Base-by-base conservation (phyloP, 2,329 filamentous ascomycete species). In the Stagonosporopsis vannaccii region DNA sequence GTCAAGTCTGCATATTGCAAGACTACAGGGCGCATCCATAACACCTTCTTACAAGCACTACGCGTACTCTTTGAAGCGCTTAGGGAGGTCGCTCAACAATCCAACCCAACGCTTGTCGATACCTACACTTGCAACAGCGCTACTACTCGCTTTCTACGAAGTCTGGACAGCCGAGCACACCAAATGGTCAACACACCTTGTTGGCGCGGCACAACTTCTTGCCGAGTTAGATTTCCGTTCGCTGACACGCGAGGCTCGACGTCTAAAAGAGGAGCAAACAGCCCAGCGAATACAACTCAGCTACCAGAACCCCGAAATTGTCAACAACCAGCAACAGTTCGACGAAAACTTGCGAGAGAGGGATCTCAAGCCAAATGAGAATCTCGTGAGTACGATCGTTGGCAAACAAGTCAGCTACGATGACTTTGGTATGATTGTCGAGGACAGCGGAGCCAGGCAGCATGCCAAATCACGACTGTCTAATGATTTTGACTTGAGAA, bases 181-280 rank as follows among this genome's bases (percentile, higher is more conserved):
- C 51, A 97, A 97, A 74, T 99, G 95, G 95, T 95, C 91, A 69
- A 94, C 90, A 59, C 95, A 98, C 76, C 81, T 98, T 33, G 86
- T 91, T 43, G 95, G 95, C 12, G 91, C 92, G 9, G 87, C 89
- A 36, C 89, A 93, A 60, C 82, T 98, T 26, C 83, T 98, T 23
- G 85, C 86, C 48, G 93, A 98, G 71, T 90, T 96, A 37, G 89
- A 95, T 45, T 90, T 92, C 58, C 83, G 84, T 9, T 83, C 85
- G 1, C 89, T 93, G 80, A 91, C 90, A 0, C 85, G 85, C 53
- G 84, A 87, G 51, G 87, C 92, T 56, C 84, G 93, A 58, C 82
- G 84, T 0, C 79, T 90, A 58, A 90, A 83, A 83, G 77, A 81
- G 61, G 72, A 80, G 61, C 72, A 80, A 28, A 73, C 70, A 20